Percentiles rank a stretch among this genome's conserved stretches.
Evolutionary conservation across 116 monocot species (phyloP).

Genomic region (Papilionanthe hybrid): DNA sequence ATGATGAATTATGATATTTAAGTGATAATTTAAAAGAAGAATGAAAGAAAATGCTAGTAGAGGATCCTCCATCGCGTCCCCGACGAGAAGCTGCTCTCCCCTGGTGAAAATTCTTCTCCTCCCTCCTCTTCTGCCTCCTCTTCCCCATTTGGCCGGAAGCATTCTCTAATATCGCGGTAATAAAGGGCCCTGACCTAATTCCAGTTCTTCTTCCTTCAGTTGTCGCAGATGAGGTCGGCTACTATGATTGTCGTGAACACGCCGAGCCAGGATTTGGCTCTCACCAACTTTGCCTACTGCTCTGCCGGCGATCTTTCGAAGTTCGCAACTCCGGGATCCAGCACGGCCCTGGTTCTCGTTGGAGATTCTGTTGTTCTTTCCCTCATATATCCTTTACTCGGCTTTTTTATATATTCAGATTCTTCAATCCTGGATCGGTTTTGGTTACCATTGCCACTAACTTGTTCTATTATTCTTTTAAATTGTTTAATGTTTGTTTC

Average conservation of each 20-base stretch:
- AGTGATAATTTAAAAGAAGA: too few relatives aligned
- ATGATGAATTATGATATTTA: too few relatives aligned
- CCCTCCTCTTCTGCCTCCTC: too few relatives aligned
- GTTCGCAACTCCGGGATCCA: slow-evolving; percentile 48
- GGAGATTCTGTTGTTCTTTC: slow-evolving; percentile 54
- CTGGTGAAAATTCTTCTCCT: too few relatives aligned
- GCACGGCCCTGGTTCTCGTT: slow-evolving; percentile 33
- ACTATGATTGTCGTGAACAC: slow-evolving; percentile 61
- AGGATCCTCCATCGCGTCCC: too few relatives aligned
- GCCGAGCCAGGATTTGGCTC: slow-evolving; percentile 74
- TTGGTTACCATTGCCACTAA: not conserved
- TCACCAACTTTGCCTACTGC: slow-evolving; percentile 81
- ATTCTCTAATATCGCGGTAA: too few relatives aligned
- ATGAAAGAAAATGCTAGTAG: too few relatives aligned
- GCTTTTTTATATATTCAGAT: not conserved
- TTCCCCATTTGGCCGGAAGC: too few relatives aligned
- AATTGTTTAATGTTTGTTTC: not conserved
- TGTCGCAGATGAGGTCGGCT: not conserved
- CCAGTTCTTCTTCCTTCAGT: too few relatives aligned
- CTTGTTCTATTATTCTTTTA: not conserved
- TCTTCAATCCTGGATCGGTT: not conserved
- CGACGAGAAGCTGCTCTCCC: too few relatives aligned
- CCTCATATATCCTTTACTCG: slow-evolving; percentile 69
- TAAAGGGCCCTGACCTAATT: too few relatives aligned
- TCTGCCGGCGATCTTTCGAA: slow-evolving; percentile 45